phyloP scores from a whole-genome alignment of 2,329 filamentous ascomycete species.

The Trematosphaeria pertusa region DNA sequence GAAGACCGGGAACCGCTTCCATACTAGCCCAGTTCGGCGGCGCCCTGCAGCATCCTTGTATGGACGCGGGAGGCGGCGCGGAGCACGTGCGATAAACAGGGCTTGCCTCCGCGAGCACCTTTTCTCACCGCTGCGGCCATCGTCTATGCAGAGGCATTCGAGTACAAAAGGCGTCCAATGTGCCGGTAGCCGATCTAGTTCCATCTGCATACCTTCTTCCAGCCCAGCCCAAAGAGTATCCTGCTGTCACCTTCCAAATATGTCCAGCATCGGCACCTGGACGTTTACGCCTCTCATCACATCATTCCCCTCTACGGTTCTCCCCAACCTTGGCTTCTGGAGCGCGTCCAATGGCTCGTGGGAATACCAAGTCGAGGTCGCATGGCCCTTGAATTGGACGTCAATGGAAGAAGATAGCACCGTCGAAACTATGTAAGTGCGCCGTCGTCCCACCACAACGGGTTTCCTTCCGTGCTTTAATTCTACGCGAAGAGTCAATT shows the following conservation, averaged over 20 bases:
- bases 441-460: not conserved
- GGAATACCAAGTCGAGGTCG: slow-evolving; percentile 42
- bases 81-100: not conserved
- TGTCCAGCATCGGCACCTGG: slow-evolving; percentile 32
- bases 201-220: not conserved
- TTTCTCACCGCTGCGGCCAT: too few species aligned
- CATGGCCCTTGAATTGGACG: slow-evolving; percentile 44
- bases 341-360: slow-evolving; percentile 42
- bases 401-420: slow-evolving; percentile 26
- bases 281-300: slow-evolving; percentile 35
- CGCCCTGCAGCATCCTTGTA: not conserved
- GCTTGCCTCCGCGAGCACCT: not conserved
- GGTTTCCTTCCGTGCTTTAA: not conserved
- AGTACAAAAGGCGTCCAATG: not conserved
- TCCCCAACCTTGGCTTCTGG: slow-evolving; percentile 39
- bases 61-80: not conserved
- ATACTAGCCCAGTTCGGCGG: slow-evolving; percentile 9
- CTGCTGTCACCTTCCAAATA: too few species aligned
- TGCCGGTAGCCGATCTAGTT: not conserved
- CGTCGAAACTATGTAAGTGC: slow-evolving; percentile 40
- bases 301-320: slow-evolving; percentile 29
- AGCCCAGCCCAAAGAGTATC: not conserved
- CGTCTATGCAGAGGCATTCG: not conserved
- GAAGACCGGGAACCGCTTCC: slow-evolving; percentile 9
- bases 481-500: slow-evolving; percentile 2